Evolutionary conservation across 2,329 filamentous ascomycete species (phyloP), one percentile per base, ranked within the genome.

Genomic region (Phialophora tarda): DNA sequence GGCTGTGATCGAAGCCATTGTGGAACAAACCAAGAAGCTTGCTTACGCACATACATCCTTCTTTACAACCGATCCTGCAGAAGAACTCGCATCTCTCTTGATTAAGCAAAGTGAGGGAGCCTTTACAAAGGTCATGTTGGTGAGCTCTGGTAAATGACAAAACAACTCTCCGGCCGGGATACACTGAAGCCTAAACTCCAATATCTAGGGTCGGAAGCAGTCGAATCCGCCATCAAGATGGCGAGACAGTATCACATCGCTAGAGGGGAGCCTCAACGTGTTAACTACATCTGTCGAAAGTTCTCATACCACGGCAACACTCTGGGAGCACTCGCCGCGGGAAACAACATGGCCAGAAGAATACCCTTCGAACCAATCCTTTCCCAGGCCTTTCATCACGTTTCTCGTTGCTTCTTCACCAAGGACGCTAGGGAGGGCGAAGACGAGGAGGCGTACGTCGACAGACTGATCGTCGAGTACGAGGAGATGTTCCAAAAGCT

Each of bases 11-110:
- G 81, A 87, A 54, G 85, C 93, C 11, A 81, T 81, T 14, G 78
- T 84, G 2, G 89, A 88, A 0, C 83, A 91, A 50, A 76, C 80
- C 3, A 72, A 81, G 12, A 89, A 92, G 71, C 78, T 89, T 0
- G 79, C 82, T 0, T 91, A 89, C 57, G 84, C 85, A 32, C 82
- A 86, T 50, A 84, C 86, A 0, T 77, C 84, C 3, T 86, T 86
- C 73, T 91, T 87, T 72, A 82, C 81, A 0, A 86, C 83, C 0
- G 74, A 80, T 3, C 78, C 82, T 0, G 81, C 83, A 1, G 84
- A 88, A 67, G 81, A 85, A 5, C 78, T 88, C 17, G 84, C 83
- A 4, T 73, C 73, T 0, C 75, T 82, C 2, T 72, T 88, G 14
- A 75, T 83, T 48, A 77, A 80, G 3, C 82, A 81, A 1, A 87